Conservation (phyloP, 208 protist species). For the Trypanosoma platydactyli region DNA sequence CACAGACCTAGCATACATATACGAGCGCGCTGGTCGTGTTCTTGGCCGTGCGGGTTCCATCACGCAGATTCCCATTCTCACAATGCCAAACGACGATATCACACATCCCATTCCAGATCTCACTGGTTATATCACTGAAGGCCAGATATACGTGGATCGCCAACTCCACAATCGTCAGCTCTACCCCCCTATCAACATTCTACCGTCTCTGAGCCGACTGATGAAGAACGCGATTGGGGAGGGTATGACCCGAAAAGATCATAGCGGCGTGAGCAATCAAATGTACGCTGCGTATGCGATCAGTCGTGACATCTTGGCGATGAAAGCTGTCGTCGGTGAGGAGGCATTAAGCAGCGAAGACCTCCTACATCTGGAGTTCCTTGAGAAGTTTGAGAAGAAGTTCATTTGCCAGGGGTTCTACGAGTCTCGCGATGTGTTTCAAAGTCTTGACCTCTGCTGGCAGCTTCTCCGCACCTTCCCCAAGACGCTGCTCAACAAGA, state of each 20-base stretch:
- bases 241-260: slow-evolving; percentile 99
- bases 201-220: slow-evolving; percentile 99
- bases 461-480: slow-evolving; percentile 98
- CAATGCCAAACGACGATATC: slow-evolving; percentile 99
- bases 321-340: slow-evolving; percentile 99
- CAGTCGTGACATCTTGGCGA: slow-evolving; percentile 98
- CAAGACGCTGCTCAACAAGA: slow-evolving; percentile 97
- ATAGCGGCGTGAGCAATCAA: slow-evolving; percentile 99
- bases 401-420: slow-evolving; percentile 98
- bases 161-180: slow-evolving; percentile 99
- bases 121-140: slow-evolving; percentile 99
- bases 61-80: slow-evolving; percentile 99
- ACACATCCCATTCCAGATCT: slow-evolving; percentile 99
- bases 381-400: slow-evolving; percentile 99
- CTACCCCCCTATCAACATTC: slow-evolving; percentile 99
- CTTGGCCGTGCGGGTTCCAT: slow-evolving; percentile 98
- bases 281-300: slow-evolving; percentile 99
- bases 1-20: slow-evolving; percentile 99
- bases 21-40: slow-evolving; percentile 99
- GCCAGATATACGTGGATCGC: slow-evolving; percentile 99
- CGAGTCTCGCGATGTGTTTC: slow-evolving; percentile 98
- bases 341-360: slow-evolving; percentile 99
- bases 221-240: slow-evolving; percentile 99
- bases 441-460: slow-evolving; percentile 99
- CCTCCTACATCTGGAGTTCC: slow-evolving; percentile 99